Base-by-base conservation (phyloP, 768 basidiomycete species). In the Auriculariales sp. region DNA sequence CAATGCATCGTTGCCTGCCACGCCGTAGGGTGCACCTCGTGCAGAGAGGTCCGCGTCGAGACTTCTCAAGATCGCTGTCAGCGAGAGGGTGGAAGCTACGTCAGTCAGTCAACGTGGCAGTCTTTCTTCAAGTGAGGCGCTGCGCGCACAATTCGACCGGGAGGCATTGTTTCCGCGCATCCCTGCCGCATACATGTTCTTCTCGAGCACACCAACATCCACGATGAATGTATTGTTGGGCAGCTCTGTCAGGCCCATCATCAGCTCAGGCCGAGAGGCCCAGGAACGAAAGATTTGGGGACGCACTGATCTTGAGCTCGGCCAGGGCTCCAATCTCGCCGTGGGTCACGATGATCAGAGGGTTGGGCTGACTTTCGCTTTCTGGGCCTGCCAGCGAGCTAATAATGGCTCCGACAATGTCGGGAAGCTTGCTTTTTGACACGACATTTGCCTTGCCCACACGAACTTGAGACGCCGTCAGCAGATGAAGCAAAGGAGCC, bases 1-100 rank as follows among this genome's bases (percentile, higher is more conserved):
- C 57, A 83, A 77, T 3, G 87, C 81, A 53, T 85, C 81, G 61
- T 90, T 90, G 12, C 86, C 86, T n/a, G 86, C 67, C 57, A 88
- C 87, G 60, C 83, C 76, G 25, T 49, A 49, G 11, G 49, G 52
- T 15, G 33, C 25, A 17, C 52, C 81, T 59, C 12, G 62, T 59
- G 51, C 74, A 77, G 53, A 58, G 47, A 62, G 34, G 57, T 62
- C 59, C 47, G 71, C 57, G 15, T 72, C 69, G 30, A 84, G 68
- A 3, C 82, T 81, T 49, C 68, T 71, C n/a, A 89, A 62, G 32
- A 84, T 62, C 54, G 71, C 73, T 10, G 75, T 71, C 2, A 89
- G 71, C 19, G 79, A 77, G n/a, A 88, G 72, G 1, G 71, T 68
- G 9, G 79, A 68, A 9, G 39, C 39, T 44, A 19, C 19, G n/a